A percentile compares a stretch with the other conserved stretches of the same genome.
Evolutionary conservation across 139 green algal species (phyloP).

Genomic region (Nannochloris sp.): DNA sequence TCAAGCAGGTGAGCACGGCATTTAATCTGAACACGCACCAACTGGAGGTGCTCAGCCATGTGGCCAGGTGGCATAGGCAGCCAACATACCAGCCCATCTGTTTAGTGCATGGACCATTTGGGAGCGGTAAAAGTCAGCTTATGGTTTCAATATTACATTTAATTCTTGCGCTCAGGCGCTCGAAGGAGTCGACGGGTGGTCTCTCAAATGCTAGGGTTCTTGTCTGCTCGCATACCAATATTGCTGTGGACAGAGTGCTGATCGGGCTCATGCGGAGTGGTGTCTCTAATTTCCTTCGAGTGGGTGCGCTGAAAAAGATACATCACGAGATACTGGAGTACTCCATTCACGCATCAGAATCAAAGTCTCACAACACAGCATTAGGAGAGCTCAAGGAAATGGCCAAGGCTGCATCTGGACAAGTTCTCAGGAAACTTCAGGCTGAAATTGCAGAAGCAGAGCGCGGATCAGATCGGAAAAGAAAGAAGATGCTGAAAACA

Average conservation of each 20-base stretch:
- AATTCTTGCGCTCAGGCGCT: constrained; percentile 22
- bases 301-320: constrained; percentile 65
- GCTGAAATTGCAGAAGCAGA: constrained; percentile 18
- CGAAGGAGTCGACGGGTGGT: background rate
- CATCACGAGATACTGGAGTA: constrained; percentile 48
- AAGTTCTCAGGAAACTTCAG: constrained; percentile 1
- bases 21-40: constrained; percentile 59
- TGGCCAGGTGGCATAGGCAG: constrained; percentile 27
- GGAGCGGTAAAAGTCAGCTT: constrained; percentile 62
- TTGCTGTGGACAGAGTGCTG: constrained; percentile 74
- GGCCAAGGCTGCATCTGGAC: constrained; percentile 27
- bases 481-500: constrained; percentile 39
- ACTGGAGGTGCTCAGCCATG: constrained; percentile 28
- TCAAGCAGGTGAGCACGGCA: background rate
- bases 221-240: constrained; percentile 77
- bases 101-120: constrained; percentile 64
- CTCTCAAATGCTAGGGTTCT: constrained; percentile 41
- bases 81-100: constrained; percentile 36
- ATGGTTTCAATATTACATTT: constrained; percentile 63
- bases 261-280: constrained; percentile 22
- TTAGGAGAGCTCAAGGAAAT: constrained; percentile 49
- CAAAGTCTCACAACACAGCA: constrained; percentile 19
- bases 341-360: constrained; percentile 50
- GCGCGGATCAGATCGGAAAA: constrained; percentile 47
- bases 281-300: constrained; percentile 53